A percentile compares a stretch with the other conserved stretches of the same genome.
Evolutionary conservation across 1,284 basidiomycete species (phyloP).

Genomic region (Thelephora terrestris): DNA sequence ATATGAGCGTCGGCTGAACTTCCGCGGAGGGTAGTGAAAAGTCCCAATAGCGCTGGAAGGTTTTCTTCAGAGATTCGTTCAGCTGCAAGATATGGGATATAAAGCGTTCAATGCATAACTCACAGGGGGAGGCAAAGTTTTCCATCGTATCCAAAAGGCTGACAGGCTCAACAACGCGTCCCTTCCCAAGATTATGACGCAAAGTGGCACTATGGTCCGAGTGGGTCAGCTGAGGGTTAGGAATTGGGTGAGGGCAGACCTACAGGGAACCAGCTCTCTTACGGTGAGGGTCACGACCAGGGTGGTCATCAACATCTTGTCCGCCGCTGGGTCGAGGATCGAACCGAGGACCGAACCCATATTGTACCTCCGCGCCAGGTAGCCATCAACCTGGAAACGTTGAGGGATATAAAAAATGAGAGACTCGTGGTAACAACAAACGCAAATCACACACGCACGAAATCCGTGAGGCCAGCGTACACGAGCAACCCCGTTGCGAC

Average conservation of each 20-base stretch:
- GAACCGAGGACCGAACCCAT: slow-evolving; percentile 87
- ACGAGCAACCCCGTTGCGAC: slow-evolving; percentile 77
- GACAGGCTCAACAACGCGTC: slow-evolving; percentile 83
- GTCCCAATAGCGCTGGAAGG: slow-evolving; percentile 87
- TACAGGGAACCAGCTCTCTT: slow-evolving; percentile 81
- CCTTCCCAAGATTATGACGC: slow-evolving; percentile 80
- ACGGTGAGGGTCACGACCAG: slow-evolving; percentile 81
- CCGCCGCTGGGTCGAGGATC: slow-evolving; percentile 94
- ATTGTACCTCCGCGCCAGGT: slow-evolving; percentile 76
- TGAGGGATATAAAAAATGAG: slow-evolving; percentile 5
- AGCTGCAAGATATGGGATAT: slow-evolving; percentile 2
- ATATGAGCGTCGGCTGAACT: slow-evolving; percentile 82
- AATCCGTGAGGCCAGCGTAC: slow-evolving; percentile 85
- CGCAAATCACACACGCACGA: slow-evolving; percentile 38
- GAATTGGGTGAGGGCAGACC: slow-evolving; percentile 14
- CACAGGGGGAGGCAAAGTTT: slow-evolving; percentile 80
- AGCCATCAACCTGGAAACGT: slow-evolving; percentile 72
- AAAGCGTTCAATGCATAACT: slow-evolving; percentile 19
- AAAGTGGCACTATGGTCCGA: slow-evolving; percentile 59
- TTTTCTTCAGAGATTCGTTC: slow-evolving; percentile 53
- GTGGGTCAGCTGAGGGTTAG: background rate
- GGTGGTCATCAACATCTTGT: slow-evolving; percentile 95
- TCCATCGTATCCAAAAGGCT: slow-evolving; percentile 92
- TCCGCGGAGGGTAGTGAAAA: slow-evolving; percentile 91
- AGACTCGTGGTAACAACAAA: slow-evolving; percentile 5